Evolutionary conservation across 129 eudicot genomes (phyloP), one percentile per base, ranked within the genome.

Genomic region (Artemisia tridentata): DNA sequence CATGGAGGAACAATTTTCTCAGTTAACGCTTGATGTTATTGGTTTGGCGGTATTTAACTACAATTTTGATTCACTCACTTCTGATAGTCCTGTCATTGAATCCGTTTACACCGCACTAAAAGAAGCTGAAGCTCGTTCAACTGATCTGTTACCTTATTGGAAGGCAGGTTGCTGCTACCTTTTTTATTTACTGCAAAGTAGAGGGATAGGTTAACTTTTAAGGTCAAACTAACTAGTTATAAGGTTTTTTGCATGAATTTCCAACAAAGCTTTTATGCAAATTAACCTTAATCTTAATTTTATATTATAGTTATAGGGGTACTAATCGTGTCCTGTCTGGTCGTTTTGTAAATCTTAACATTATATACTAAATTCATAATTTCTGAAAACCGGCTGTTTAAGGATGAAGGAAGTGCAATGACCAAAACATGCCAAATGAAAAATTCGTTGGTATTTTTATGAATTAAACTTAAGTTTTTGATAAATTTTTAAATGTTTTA

Each of bases 71-170:
- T 84, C 99, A 56, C 92, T 93, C 57, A 87, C 72, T 46, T 46
- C 97, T 25, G 95, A 85, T 82, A 93, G 97, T 77, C 99, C 99
- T 21, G 99, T 93, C 29, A 93, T 93, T 70, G 97, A 90, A 73
- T 90, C 98, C 51, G 97, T 93, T 61, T 93, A 93, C 65, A 93
- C 95, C 65, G 91, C 98, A 14, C 18, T 93, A 13, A 93, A 93
- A 75, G 98, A 93, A 77, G 99, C 99, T 16, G 97, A 93, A 84
- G 83, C 84, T 4, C 95, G 99, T 55, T 85, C 96, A 48, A 90
- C 99, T 75, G 97, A 93, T 79, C 59, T 93, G 25, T 76, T 90
- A 73, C 99, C 99, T 48, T 93, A 90, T 74, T 93, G 99, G 99
- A 93, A 93, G 96, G 97, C 78, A 78, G 70, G 84, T 83, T 75